Evolutionary conservation across 208 protist species (phyloP), one percentile per base, ranked within the genome.

Genomic region (Crithidia thermophila): DNA sequence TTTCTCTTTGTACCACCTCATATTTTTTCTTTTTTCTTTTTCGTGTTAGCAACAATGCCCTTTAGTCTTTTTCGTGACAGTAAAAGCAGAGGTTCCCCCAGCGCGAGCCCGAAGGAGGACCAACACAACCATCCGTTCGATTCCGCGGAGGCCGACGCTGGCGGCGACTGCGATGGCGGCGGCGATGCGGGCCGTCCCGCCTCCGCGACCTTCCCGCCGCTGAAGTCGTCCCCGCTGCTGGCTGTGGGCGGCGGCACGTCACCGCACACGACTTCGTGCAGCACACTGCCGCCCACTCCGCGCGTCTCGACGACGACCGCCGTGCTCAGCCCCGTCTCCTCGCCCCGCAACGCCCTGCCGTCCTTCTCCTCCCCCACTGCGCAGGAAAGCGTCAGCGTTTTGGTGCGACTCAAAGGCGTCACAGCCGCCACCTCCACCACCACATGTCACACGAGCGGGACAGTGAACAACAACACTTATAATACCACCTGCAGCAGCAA

Each of bases 331-430:
- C 46, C 46, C 23, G 8, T 33, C 16, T 20, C 10, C 9, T 34
- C 37, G 4, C 46, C 49, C 9, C 45, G 16, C 20, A 21, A 0
- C 6, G 30, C 10, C 27, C 31, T n/a, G 9, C 13, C 33, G 16
- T 7, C 11, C 20, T 21, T 33, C 3, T n/a, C 40, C 16, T 7
- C 23, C 14, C 14, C 39, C 27, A 34, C 57, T 23, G 13, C 67
- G 16, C 61, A 60, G 60, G 79, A 85, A 23, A 74, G 58, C 51
- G 62, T 85, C 14, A 68, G 70, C 50, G 75, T 85, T 0, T 25
- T 85, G 11, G 71, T 85, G 57, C 74, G 79, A 6, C 55, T 85
- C 7, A 81, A 79, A 23, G 66, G 70, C 7, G 27, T 5, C 6
- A 13, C 43, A 2, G 4, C 55, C 2, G 10, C 52, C 5, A 20